phyloP scores from a whole-genome alignment of 2,329 filamentous ascomycete species.

The Lojkania enalia region DNA sequence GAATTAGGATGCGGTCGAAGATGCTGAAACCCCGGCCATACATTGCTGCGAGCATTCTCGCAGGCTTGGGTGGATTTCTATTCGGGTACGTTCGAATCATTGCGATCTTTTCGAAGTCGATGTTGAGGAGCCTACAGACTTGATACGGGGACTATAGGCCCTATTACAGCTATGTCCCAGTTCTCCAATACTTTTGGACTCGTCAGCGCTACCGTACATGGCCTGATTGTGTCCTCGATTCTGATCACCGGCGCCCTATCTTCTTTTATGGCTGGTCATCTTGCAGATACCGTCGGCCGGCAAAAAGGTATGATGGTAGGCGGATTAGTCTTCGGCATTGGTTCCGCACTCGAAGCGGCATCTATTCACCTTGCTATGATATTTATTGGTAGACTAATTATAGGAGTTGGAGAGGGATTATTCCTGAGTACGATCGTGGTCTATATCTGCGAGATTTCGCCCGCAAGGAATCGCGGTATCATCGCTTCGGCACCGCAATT shows the following conservation, averaged over 20 bases:
- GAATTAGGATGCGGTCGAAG: too few species aligned
- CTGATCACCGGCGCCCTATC: conserved; percentile 59
- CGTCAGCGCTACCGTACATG: conserved; percentile 57
- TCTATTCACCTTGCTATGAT: conserved; percentile 56
- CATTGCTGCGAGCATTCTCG: conserved; percentile 20
- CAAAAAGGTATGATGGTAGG: conserved; percentile 55
- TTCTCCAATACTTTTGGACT: conserved; percentile 56
- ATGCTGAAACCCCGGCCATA: conserved; percentile 11
- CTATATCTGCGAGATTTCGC: conserved; percentile 65
- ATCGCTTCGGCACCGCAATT: conserved; percentile 59
- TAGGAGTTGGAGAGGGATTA: conserved; percentile 61
- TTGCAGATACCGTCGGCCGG: conserved; percentile 60
- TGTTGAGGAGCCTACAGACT: conserved; percentile 16
- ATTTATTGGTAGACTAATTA: conserved; percentile 58
- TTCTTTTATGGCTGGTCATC: conserved; percentile 59
- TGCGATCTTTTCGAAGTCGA: neutral
- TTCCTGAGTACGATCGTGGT: conserved; percentile 61
- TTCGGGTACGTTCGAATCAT: conserved; percentile 17
- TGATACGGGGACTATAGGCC: conserved; percentile 62
- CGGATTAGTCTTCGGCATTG: conserved; percentile 56
- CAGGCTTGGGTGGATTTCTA: conserved; percentile 27
- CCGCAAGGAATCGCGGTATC: conserved; percentile 53
- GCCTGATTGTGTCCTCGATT: conserved; percentile 63
- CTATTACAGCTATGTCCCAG: conserved; percentile 61
- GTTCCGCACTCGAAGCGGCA: conserved; percentile 57